Percentiles rank a stretch among this genome's conserved stretches.
phyloP scores from a whole-genome alignment of 73 alveolate genomes.

The Paramecium bursaria region DNA sequence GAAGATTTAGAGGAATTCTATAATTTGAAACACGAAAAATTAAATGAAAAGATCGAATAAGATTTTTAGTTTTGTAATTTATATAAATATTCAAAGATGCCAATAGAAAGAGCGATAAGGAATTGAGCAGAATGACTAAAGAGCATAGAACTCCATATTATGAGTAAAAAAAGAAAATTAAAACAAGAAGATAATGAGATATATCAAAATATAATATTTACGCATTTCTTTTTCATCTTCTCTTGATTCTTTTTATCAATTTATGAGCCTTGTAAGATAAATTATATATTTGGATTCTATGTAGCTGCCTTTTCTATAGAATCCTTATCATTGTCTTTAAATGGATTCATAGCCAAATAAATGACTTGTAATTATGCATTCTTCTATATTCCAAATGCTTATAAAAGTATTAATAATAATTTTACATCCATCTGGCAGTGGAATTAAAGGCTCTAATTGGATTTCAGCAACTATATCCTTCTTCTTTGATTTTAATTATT shows the following conservation, averaged over 20 bases:
- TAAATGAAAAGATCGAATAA: not conserved
- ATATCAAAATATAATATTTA: slow-evolving; percentile 13
- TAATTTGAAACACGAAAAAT: not conserved
- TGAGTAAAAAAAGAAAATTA: not conserved
- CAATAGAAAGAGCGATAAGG: slow-evolving; percentile 6
- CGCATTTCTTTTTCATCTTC: slow-evolving; percentile 15
- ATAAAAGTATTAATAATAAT: not conserved
- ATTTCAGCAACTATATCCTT: slow-evolving; percentile 45
- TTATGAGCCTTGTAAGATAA: slow-evolving; percentile 5
- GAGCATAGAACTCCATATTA: not conserved
- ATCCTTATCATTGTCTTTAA: slow-evolving; percentile 43
- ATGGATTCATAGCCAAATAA: slow-evolving; percentile 50
- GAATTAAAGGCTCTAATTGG: slow-evolving; percentile 23
- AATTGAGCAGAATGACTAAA: not conserved
- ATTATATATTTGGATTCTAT: slow-evolving; percentile 7
- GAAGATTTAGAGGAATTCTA: not conserved
- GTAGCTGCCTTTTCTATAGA: slow-evolving; percentile 1
- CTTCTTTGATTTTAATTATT: slow-evolving; percentile 46
- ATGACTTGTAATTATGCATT: slow-evolving; percentile 12
- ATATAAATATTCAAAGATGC: too few species aligned
- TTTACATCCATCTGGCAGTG: slow-evolving; percentile 25
- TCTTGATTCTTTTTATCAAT: slow-evolving; percentile 33
- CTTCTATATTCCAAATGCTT: slow-evolving; percentile 22
- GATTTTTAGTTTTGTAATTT: not conserved
- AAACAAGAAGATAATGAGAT: slow-evolving; percentile 22